Base-by-base conservation (phyloP, 768 basidiomycete genomes). In the Calocybe gangraenosa region DNA sequence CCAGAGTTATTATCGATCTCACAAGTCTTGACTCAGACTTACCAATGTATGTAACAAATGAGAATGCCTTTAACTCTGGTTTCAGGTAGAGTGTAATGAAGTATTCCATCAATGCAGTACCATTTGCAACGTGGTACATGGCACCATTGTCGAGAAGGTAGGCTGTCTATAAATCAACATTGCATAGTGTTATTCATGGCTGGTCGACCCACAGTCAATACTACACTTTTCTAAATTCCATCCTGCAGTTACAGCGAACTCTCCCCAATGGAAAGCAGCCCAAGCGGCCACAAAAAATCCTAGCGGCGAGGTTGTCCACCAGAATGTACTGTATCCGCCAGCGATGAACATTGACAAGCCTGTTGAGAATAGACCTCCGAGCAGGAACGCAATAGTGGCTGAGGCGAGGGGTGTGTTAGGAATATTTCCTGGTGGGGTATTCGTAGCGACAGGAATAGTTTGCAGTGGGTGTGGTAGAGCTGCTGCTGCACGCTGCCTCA, bases 181-280 rank as follows among this genome's bases (percentile, higher is more conserved):
- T 25, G 30, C 44, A 15, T 21, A 25, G 39, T 38, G 23, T 36
- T 23, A n/a, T n/a, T 28, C 11, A 11, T 5, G 5, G 25, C 25
- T 28, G 25, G n/a, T 47, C 28, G 11, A 75, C 92, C 71, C 61
- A 95, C 96, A 97, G 59, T 93, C 90, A 7, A 96, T 80, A 48
- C 83, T 90, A 58, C 92, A 87, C 66, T 94, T 96, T 42, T 87
- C 85, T 32, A 84, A 68, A 64, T 98, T 98, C 87, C 91, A 98
- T 18, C 91, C 91, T 0, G 94, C 94, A 6, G 96, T 96, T 3
- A 94, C 92, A 30, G 86, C 87, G 58, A 93, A 98, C 63, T 99
- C 96, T 10, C 78, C 81, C 81, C 92, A 87, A 58, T 99, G 96
- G 63, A 99, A 99, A 28, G 74, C 69, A 0, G 89, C 75, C 88